Evolutionary conservation across 2,329 filamentous ascomycete genomes (phyloP).

Genomic region (Xylaria arbuscula): DNA sequence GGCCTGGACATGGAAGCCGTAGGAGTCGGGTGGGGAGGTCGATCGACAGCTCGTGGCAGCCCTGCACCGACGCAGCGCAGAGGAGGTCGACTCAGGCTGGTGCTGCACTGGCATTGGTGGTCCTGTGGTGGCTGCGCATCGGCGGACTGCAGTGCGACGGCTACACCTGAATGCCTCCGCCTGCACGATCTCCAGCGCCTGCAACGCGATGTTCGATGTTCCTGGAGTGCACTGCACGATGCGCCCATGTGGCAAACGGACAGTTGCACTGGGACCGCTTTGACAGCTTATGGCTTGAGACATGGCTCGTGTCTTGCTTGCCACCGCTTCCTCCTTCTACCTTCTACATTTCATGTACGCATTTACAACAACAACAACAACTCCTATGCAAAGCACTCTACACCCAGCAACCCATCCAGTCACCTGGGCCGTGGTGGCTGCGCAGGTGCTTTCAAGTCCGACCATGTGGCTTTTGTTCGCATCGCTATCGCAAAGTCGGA

Average conservation of each 20-base stretch:
- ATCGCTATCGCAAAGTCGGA: conserved; percentile 27
- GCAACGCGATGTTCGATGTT: conserved; percentile 22
- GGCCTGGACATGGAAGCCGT: conserved; percentile 9
- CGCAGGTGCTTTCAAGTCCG: conserved; percentile 3
- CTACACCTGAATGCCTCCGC: conserved; percentile 12
- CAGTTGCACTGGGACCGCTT: conserved; percentile 14
- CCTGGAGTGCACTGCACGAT: conserved; percentile 23
- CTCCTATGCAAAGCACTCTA: background rate
- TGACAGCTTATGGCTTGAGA: conserved; percentile 30
- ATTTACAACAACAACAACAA: background rate
- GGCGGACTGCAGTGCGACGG: conserved; percentile 29
- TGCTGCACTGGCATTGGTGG: conserved; percentile 24
- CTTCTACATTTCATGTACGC: background rate
- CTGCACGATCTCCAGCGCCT: conserved; percentile 37
- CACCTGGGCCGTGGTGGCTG: conserved; percentile 7
- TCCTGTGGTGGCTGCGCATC: conserved; percentile 32
- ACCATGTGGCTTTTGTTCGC: conserved; percentile 18
- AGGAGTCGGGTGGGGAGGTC: conserved; percentile 18
- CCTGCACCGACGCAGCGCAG: conserved; percentile 31
- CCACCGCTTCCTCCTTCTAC: background rate
- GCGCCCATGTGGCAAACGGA: conserved; percentile 23
- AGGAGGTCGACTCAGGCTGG: conserved; percentile 19
- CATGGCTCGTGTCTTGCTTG: background rate
- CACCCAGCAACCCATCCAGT: background rate
- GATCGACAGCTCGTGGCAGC: conserved; percentile 40